Evolutionary conservation across 768 basidiomycete species (phyloP).

Genomic region (Calocybe indica): DNA sequence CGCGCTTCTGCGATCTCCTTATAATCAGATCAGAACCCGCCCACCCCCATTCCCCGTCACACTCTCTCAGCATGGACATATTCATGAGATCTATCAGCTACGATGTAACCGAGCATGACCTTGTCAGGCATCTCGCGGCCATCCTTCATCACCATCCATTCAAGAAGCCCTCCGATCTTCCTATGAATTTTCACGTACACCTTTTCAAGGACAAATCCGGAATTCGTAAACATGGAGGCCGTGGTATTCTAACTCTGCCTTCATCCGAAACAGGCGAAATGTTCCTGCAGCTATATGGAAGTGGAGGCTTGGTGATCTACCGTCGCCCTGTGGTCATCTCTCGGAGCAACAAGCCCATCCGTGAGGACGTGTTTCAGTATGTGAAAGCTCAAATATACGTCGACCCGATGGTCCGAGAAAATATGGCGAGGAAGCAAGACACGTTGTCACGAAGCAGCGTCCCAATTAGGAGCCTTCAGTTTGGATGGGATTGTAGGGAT

Average conservation of each 20-base stretch:
- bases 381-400: conserved; percentile 33
- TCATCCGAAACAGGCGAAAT: conserved; percentile 25
- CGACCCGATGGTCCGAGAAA: conserved; percentile 30
- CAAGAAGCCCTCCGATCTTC: conserved; percentile 16
- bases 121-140: conserved; percentile 30
- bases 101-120: conserved; percentile 19
- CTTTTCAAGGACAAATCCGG: conserved; percentile 34
- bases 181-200: conserved; percentile 49
- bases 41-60: conserved; percentile 1
- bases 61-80: conserved; percentile 29
- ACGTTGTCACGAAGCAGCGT: conserved; percentile 23
- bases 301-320: conserved; percentile 19
- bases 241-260: conserved; percentile 45
- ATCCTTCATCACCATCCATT: conserved; percentile 42
- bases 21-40: not conserved
- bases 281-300: conserved; percentile 40
- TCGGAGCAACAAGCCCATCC: conserved; percentile 18
- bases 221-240: conserved; percentile 28
- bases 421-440: conserved; percentile 23
- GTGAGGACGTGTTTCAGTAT: conserved; percentile 30
- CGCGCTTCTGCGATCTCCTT: not conserved
- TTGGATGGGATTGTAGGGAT: conserved; percentile 61
- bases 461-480: conserved; percentile 38
- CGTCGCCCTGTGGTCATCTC: conserved; percentile 27
- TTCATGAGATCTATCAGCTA: conserved; percentile 32